These are phyloP conservation scores for Neopestalotiopsis sp. DNA, from an alignment of 2,329 filamentous ascomycete genomes.

Conservation along the genomic window DNA sequence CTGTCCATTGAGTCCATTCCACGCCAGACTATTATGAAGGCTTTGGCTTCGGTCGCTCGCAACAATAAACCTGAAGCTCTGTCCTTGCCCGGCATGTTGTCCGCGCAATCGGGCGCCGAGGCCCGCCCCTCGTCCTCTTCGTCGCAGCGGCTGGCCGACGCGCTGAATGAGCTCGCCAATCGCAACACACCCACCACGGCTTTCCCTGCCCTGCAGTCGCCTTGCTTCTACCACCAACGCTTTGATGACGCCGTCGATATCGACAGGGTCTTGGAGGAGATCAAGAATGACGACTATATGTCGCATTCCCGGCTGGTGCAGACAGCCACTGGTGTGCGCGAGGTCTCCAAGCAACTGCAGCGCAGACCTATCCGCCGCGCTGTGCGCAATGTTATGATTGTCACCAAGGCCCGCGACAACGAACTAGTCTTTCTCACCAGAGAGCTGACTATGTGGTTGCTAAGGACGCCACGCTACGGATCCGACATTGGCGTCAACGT, in stretches of 20 bases:
- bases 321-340: slow-evolving; percentile 91
- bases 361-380: slow-evolving; percentile 89
- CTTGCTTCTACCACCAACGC: slow-evolving; percentile 96
- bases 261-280: slow-evolving; percentile 92
- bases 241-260: slow-evolving; percentile 97
- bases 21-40: slow-evolving; percentile 83
- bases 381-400: slow-evolving; percentile 95
- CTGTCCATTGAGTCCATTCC: slow-evolving; percentile 72
- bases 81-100: slow-evolving; percentile 66
- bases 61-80: slow-evolving; percentile 68
- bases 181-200: slow-evolving; percentile 51
- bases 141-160: slow-evolving; percentile 69
- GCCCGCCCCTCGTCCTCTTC: slow-evolving; percentile 48
- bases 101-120: slow-evolving; percentile 44
- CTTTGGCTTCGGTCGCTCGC: slow-evolving; percentile 71
- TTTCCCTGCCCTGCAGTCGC: slow-evolving; percentile 79
- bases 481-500: slow-evolving; percentile 92
- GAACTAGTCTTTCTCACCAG: slow-evolving; percentile 86
- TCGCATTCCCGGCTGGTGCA: slow-evolving; percentile 94
- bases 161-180: slow-evolving; percentile 59
- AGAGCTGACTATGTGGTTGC: slow-evolving; percentile 86
- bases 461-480: slow-evolving; percentile 88
- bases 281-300: slow-evolving; percentile 85
- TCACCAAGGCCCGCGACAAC: slow-evolving; percentile 97
- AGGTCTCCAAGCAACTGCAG: slow-evolving; percentile 95